Conservation (phyloP, 768 basidiomycete species). For the Leccinum broughii region DNA sequence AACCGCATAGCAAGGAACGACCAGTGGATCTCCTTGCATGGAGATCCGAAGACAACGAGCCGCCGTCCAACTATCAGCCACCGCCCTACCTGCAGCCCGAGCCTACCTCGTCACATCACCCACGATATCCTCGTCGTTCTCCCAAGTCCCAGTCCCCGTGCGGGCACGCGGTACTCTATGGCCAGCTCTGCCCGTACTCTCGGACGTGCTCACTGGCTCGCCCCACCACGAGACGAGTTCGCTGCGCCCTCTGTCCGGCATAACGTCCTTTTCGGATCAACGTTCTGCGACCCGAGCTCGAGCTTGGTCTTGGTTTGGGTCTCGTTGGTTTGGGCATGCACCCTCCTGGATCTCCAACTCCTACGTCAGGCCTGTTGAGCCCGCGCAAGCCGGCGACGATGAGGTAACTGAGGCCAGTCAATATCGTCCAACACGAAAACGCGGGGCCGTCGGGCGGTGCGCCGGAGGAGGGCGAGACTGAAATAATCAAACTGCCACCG, state of each 20-base stretch:
- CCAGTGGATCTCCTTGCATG: conserved; percentile 61
- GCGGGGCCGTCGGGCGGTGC: no score
- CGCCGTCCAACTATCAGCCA: conserved; percentile 48
- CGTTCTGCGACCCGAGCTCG: conserved; percentile 47
- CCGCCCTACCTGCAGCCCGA: conserved; percentile 69
- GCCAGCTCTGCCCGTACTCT: conserved; percentile 15
- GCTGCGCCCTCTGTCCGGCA: conserved; percentile 26
- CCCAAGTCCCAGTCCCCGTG: conserved; percentile 25
- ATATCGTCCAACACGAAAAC: no score
- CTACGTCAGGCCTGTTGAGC: conserved; percentile 28
- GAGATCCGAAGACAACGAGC: conserved; percentile 50
- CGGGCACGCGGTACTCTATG: conserved; percentile 23
- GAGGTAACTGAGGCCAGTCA: no score
- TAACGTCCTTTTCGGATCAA: conserved; percentile 33
- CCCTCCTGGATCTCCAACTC: conserved; percentile 21
- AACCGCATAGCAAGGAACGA: conserved; percentile 50
- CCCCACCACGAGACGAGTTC: conserved; percentile 16
- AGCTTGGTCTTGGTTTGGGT: conserved; percentile 26
- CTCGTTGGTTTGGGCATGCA: not conserved
- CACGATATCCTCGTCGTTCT: conserved; percentile 27
- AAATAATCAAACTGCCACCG: no score
- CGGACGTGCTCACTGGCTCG: conserved; percentile 18
- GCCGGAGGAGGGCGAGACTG: no score
- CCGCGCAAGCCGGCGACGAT: no score
- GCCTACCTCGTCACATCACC: conserved; percentile 32